Evolutionary conservation across 805 yeast species (phyloP), one percentile per base, ranked within the genome.

Genomic region (Hanseniaspora taiwanica): DNA sequence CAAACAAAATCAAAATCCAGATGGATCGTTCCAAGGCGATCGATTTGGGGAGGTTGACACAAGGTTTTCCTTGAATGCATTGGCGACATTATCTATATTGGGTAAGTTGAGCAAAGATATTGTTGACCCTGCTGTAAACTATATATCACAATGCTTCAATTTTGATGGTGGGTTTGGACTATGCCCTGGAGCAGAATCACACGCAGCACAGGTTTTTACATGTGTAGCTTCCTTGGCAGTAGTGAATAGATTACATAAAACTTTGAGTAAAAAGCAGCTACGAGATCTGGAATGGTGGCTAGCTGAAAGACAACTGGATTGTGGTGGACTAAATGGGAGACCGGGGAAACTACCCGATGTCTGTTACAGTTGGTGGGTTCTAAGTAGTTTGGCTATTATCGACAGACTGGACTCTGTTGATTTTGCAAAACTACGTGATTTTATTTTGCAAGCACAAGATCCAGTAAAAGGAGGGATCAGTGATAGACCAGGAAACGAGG

Each of bases 311-410:
- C 99, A 91, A 58, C 71, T 84, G 7, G 64, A 63, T 14, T 70
- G 70, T 21, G 99, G 99, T 5, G 99, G 99, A 0, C 66, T 91
- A 41, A 91, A 91, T 54, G 99, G 99, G 1, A 71, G 99, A 38
- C 96, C 97, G 0, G 94, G 91, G 44, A 91, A 91, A 56, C 62
- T 85, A 16, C 94, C 97, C 0, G 99, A 91, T 59, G 95, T 84
- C n/a, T 91, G 99, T 56, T 91, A 91, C 56, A 78, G 91, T 50
- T 91, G 96, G 95, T 91, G 99, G 99, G 94, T 86, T 8, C 57
- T 86, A 18, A 79, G 93, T 2, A 71, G 85, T 2, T 60, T 87
- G 42, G 70, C 81, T 0, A 76, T 84, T 27, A 64, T 89, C 17
- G 72, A 64, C 0, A 76, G 72, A 45, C 56, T 76, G 16, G 17